phyloP scores from a whole-genome alignment of 352 stramenopile genomes.

The Phytophthora europaea region DNA sequence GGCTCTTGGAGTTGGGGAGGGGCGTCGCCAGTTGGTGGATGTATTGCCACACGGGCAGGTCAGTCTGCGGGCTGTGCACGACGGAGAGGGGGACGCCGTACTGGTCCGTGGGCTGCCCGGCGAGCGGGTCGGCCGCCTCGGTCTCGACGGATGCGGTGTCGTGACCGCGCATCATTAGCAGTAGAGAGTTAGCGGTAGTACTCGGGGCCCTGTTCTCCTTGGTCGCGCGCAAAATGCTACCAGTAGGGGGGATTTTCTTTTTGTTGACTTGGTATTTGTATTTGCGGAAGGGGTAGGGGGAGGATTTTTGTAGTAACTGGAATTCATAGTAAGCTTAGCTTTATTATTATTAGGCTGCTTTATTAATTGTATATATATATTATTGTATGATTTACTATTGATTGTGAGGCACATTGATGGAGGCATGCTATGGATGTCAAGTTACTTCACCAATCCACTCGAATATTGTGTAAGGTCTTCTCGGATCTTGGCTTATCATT shows the following conservation, averaged over 20 bases:
- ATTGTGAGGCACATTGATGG: not conserved
- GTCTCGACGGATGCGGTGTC: not conserved
- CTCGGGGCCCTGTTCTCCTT: not conserved
- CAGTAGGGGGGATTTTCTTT: slow-evolving; percentile 15
- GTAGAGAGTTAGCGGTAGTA: slow-evolving; percentile 17
- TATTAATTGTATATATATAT: not conserved
- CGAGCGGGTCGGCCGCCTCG: slow-evolving; percentile 15
- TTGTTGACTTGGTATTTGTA: slow-evolving; percentile 22
- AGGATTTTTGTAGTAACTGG: not conserved
- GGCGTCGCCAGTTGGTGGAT: slow-evolving; percentile 42
- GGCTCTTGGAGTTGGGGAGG: slow-evolving; percentile 25
- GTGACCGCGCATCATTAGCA: slow-evolving; percentile 14
- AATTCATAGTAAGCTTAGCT: not conserved
- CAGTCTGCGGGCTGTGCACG: slow-evolving; percentile 38
- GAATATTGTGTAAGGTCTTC: not conserved
- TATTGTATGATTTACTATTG: not conserved
- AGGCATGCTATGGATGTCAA: too few relatives aligned
- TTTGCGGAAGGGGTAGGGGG: not conserved
- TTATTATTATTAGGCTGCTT: not conserved
- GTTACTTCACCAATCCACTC: too few relatives aligned
- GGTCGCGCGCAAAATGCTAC: slow-evolving; percentile 19
- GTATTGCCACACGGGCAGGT: slow-evolving; percentile 49
- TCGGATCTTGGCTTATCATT: not conserved
- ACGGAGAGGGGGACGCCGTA: slow-evolving; percentile 37
- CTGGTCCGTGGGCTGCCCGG: slow-evolving; percentile 27